Base-by-base conservation (phyloP, 2,329 filamentous ascomycete genomes). In the Lachnellula arida region DNA sequence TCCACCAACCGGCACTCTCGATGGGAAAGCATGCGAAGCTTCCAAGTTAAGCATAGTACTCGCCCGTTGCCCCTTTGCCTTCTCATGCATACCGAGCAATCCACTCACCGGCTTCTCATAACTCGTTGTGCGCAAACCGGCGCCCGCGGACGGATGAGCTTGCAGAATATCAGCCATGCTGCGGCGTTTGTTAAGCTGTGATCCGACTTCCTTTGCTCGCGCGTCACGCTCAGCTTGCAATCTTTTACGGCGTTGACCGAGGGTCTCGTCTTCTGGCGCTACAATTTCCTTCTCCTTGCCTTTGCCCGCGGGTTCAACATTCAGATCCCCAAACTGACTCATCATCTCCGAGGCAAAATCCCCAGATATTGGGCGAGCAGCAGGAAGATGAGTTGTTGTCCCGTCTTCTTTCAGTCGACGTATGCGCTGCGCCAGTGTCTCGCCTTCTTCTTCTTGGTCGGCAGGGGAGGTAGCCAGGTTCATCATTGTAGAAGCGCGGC, bases 231-330 rank as follows among this genome's bases (percentile, higher is more conserved):
- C 84, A 6, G 85, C 84, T 68, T 91, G 88, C 1, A 94, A 76
- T 25, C 89, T 81, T 28, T 83, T 84, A 0, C 88, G 84, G 11
- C 89, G 84, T 70, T 93, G 88, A 9, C 88, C 89, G 0, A 94
- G 76, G 0, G 89, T 93, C 68, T 94, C 89, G 63, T 91, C 87
- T 61, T 86, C 87, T 55, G 68, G 67, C 34, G 67, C 61, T 35
- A 68, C 65, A 14, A 66, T 64, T 43, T 68, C 65, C 48, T 68
- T 65, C n/a, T 53, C 63, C 54, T 67, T 68, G 4, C 63, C 69
- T 53, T 75, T 74, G 37, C 57, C 58, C 19, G 72, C 54, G 5
- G 59, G 49, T 11, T 60, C 28, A 11, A 77, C 72, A 5, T 79
- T 32, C 28, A 32, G 28, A 32, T 32, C 76, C 35, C 79, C 83